These are phyloP conservation scores for Skeletonema marinoi DNA, from an alignment of 108 stramenopile species.

Conservation along the genomic window DNA sequence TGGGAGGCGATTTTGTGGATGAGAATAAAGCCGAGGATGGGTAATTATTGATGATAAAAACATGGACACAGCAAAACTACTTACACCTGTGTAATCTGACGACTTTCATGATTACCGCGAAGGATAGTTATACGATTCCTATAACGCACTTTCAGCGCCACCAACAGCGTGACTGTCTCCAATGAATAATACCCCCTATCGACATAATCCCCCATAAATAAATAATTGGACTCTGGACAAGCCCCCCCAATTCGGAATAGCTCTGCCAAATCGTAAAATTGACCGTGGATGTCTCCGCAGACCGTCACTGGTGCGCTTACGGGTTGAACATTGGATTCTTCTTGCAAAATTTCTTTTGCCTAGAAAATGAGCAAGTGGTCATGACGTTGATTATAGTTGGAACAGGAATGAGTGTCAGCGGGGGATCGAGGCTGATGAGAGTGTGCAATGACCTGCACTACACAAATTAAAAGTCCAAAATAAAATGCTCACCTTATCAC, in stretches of 20 bases:
- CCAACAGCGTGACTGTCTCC: slow-evolving; percentile 83
- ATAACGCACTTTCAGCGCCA: slow-evolving; percentile 89
- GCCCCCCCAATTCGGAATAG: slow-evolving; percentile 78
- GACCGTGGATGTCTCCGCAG: slow-evolving; percentile 94
- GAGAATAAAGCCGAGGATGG: neutral
- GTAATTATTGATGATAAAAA: neutral
- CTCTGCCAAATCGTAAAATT: slow-evolving; percentile 90
- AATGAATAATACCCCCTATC: slow-evolving; percentile 95
- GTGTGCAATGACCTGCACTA: neutral
- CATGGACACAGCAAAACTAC: slow-evolving; percentile 1
- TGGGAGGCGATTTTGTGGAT: neutral
- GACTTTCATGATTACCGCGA: slow-evolving; percentile 95
- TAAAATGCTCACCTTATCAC: slow-evolving; percentile 74
- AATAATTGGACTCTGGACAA: slow-evolving; percentile 80
- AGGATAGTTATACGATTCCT: slow-evolving; percentile 86
- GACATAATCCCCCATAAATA: slow-evolving; percentile 95
- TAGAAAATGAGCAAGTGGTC: slow-evolving; percentile 21
- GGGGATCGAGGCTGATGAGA: neutral
- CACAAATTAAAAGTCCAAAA: neutral
- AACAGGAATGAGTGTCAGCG: neutral
- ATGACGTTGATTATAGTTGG: neutral
- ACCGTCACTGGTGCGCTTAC: slow-evolving; percentile 82
- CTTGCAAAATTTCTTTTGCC: slow-evolving; percentile 72
- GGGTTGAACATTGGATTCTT: slow-evolving; percentile 88
- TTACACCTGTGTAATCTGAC: slow-evolving; percentile 96